phyloP scores from a whole-genome alignment of 169 alveolate species.

The Amoebophrya sp. region DNA sequence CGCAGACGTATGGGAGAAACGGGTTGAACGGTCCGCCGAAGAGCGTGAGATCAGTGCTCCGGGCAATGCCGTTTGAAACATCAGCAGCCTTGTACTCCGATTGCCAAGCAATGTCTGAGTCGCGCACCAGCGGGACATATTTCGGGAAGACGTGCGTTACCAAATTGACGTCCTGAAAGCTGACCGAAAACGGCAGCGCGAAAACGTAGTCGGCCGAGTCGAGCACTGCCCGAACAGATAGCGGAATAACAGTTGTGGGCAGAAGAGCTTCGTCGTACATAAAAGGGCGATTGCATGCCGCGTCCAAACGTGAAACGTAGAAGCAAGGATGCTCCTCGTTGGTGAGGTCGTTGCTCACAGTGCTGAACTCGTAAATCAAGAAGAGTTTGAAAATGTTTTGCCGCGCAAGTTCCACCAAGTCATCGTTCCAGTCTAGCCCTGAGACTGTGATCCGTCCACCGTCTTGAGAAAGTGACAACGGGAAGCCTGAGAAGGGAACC shows the following conservation, averaged over 20 bases:
- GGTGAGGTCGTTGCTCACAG: background rate
- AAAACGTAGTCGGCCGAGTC: background rate
- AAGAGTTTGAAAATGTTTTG: background rate
- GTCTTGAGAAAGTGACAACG: background rate
- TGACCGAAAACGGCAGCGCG: background rate
- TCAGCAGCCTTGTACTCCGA: background rate
- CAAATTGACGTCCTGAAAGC: background rate
- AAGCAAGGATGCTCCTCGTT: slow-evolving; percentile 15
- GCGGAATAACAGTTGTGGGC: background rate
- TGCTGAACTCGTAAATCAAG: background rate
- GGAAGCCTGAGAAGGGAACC: background rate
- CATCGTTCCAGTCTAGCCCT: slow-evolving; percentile 6
- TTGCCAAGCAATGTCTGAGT: background rate
- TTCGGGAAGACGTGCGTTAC: background rate
- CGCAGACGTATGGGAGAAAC: background rate
- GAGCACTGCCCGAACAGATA: background rate
- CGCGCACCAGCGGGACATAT: slow-evolving; percentile 10
- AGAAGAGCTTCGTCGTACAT: background rate
- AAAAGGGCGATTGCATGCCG: background rate
- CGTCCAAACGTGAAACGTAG: background rate
- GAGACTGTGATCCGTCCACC: background rate
- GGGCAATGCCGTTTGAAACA: background rate
- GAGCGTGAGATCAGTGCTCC: background rate
- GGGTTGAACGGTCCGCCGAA: slow-evolving; percentile 21
- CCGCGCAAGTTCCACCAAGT: background rate